These are phyloP conservation scores for Boletus rubescentipes DNA, from an alignment of 768 basidiomycete species.

Conservation along the genomic window DNA sequence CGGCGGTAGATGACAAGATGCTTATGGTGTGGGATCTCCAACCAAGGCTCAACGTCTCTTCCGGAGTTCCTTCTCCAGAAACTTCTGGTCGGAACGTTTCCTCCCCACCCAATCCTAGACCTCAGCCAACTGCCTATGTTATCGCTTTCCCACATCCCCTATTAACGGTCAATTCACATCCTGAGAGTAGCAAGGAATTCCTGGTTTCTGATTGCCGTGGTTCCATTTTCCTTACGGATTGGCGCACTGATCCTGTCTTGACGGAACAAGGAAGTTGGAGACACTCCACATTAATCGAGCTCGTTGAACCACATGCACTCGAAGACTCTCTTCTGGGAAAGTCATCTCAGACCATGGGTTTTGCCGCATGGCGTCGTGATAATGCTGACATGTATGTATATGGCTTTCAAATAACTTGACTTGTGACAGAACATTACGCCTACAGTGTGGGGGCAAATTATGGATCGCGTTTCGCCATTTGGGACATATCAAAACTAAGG, in stretches of 20 bases:
- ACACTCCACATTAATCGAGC: constrained; percentile 65
- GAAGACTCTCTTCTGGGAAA: constrained; percentile 50
- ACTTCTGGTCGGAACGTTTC: constrained; percentile 30
- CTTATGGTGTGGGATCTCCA: constrained; percentile 86
- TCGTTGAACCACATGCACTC: constrained; percentile 67
- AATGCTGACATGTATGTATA: constrained; percentile 67
- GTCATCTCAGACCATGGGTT: constrained; percentile 50
- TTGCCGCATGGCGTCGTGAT: constrained; percentile 69
- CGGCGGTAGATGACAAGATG: constrained; percentile 68
- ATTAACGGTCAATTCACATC: constrained; percentile 65
- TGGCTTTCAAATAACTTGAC: not conserved
- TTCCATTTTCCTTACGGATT: constrained; percentile 76
- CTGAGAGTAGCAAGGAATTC: constrained; percentile 73
- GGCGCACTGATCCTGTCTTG: constrained; percentile 68
- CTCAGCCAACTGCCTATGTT: constrained; percentile 76
- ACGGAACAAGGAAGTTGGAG: constrained; percentile 55
- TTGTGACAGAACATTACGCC: not conserved
- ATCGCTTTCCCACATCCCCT: constrained; percentile 75
- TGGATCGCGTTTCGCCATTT: constrained; percentile 68
- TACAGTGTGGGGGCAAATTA: constrained; percentile 73
- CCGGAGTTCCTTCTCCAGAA: constrained; percentile 36
- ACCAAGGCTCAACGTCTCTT: constrained; percentile 49
- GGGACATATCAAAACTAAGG: constrained; percentile 70
- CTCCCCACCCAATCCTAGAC: constrained; percentile 37
- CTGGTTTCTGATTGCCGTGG: constrained; percentile 75